Conservation (phyloP, 2,329 filamentous ascomycete species). For the Neofusicoccum sp. region DNA sequence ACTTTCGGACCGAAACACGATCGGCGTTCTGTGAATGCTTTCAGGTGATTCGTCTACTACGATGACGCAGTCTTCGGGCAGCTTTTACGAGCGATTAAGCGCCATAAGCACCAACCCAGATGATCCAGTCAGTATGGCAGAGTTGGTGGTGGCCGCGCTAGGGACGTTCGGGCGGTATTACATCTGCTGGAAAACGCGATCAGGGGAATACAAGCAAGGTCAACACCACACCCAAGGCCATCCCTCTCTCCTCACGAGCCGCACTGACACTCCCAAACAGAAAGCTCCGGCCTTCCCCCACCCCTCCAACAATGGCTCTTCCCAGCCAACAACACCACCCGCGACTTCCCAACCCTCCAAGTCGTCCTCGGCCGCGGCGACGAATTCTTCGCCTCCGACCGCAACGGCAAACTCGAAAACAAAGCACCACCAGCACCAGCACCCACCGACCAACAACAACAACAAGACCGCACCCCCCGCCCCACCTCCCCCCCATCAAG, state of each 20-base stretch:
- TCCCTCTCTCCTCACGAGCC: background rate
- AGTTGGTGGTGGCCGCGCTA: constrained; percentile 39
- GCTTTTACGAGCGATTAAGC: constrained; percentile 32
- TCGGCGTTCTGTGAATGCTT: constrained; percentile 8
- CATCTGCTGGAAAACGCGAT: constrained; percentile 38
- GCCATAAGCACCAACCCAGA: constrained; percentile 32
- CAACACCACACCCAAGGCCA: background rate
- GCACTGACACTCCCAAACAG: constrained; percentile 21
- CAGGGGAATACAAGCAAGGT: constrained; percentile 39
- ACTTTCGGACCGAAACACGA: background rate
- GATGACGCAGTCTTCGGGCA: constrained; percentile 31
- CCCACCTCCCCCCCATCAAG: constrained; percentile 17
- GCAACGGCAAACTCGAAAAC: constrained; percentile 36
- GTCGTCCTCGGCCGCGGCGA: constrained; percentile 40
- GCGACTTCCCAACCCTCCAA: constrained; percentile 36
- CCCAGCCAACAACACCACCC: constrained; percentile 28
- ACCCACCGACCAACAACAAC: too few relatives aligned
- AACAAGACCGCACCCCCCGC: constrained; percentile 22
- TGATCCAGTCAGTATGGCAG: constrained; percentile 36
- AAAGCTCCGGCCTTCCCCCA: constrained; percentile 35
- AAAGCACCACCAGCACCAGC: constrained; percentile 31
- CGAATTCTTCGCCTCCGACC: constrained; percentile 42
- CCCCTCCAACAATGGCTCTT: constrained; percentile 36
- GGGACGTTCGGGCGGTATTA: constrained; percentile 42
- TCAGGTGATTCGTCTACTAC: too few relatives aligned